phyloP scores from a whole-genome alignment of 106 monocot species.

The Alisma plantagoaquatica region DNA sequence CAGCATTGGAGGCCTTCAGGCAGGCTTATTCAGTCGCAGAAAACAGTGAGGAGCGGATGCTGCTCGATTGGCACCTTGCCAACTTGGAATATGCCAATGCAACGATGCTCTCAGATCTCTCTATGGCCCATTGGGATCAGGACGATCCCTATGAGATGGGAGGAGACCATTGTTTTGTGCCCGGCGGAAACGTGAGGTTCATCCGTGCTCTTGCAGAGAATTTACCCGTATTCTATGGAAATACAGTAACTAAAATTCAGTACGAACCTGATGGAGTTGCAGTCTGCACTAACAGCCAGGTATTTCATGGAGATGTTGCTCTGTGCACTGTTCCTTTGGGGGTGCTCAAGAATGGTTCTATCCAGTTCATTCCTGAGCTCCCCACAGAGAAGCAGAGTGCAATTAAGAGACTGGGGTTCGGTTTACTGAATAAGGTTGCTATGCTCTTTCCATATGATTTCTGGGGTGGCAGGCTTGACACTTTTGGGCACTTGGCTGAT shows the following conservation, averaged over 20 bases:
- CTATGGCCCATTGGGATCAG: constrained; percentile 98
- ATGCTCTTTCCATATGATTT: constrained; percentile 88
- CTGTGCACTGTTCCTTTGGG: constrained; percentile 93
- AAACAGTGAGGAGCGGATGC: constrained; percentile 65
- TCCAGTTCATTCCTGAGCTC: constrained; percentile 68
- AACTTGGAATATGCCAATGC: constrained; percentile 99
- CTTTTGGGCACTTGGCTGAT: constrained; percentile 82
- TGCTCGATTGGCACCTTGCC: constrained; percentile 94
- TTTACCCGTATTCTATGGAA: constrained; percentile 70
- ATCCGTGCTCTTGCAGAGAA: constrained; percentile 62
- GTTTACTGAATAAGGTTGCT: constrained; percentile 83
- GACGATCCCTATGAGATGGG: constrained; percentile 99
- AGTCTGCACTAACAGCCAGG: constrained; percentile 54
- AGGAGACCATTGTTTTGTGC: constrained; percentile 96
- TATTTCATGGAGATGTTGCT: constrained; percentile 68
- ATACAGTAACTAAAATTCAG: constrained; percentile 48
- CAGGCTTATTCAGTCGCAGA: constrained; percentile 48
- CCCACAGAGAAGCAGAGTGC: constrained; percentile 71
- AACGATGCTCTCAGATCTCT: constrained; percentile 59
- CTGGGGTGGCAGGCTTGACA: constrained; percentile 86
- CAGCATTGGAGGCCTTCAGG: constrained; percentile 76
- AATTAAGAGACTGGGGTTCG: constrained; percentile 74
- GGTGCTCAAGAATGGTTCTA: constrained; percentile 71
- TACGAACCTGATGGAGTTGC: constrained; percentile 87
- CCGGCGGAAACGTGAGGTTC: constrained; percentile 78